Percentiles rank a stretch among this genome's conserved stretches.
phyloP scores from a whole-genome alignment of 805 yeast species.

The Candida coleopterorum region DNA sequence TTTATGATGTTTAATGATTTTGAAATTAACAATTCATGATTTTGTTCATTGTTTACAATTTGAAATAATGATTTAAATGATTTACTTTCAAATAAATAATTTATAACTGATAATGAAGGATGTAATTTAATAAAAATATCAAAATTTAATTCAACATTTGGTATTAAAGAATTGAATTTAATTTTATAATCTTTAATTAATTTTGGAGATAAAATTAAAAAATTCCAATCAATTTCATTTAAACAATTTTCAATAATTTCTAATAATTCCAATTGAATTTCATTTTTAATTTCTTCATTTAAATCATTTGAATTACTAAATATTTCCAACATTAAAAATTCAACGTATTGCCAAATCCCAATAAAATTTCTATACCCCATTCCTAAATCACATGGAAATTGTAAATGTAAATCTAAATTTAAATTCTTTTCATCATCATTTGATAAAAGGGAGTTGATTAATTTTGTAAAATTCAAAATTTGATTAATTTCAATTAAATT shows the following conservation, averaged over 20 bases:
- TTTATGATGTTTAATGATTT: slow-evolving; percentile 41
- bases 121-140: slow-evolving; percentile 49
- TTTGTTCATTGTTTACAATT: slow-evolving; percentile 39
- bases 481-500: slow-evolving; percentile 45
- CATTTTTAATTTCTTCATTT: slow-evolving; percentile 26
- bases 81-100: slow-evolving; percentile 55
- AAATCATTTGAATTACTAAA: slow-evolving; percentile 49
- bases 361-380: slow-evolving; percentile 45
- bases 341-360: slow-evolving; percentile 80
- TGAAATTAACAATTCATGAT: slow-evolving; percentile 8
- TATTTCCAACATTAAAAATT: slow-evolving; percentile 63
- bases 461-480: slow-evolving; percentile 56
- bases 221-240: slow-evolving; percentile 34
- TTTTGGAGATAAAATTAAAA: slow-evolving; percentile 49
- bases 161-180: slow-evolving; percentile 18
- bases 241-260: slow-evolving; percentile 42
- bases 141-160: slow-evolving; percentile 15
- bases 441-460: slow-evolving; percentile 47
- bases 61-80: slow-evolving; percentile 54
- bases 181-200: slow-evolving; percentile 25
- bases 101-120: slow-evolving; percentile 64
- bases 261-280: slow-evolving; percentile 53
- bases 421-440: slow-evolving; percentile 21
- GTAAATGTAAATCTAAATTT: slow-evolving; percentile 32
- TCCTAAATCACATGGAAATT: slow-evolving; percentile 66